phyloP scores from a whole-genome alignment of 176 grass and related monocot genomes.

The Lolium rigidum region DNA sequence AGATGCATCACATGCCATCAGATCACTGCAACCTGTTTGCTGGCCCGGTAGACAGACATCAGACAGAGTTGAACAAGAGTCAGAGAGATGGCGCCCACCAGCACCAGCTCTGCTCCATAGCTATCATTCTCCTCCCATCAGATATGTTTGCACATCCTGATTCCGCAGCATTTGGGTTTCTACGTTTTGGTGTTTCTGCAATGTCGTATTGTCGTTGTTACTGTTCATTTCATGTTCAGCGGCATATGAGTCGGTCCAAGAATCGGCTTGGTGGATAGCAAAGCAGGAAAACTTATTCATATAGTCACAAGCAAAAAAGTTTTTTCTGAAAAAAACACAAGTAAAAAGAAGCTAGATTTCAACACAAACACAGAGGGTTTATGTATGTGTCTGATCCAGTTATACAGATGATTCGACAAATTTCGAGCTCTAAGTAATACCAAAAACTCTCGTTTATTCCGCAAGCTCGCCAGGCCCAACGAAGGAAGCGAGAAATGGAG shows the following conservation, averaged over 20 bases:
- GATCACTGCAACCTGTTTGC: slow-evolving; percentile 32
- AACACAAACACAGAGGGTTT: slow-evolving; percentile 37
- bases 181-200: neutral
- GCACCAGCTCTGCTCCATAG: neutral
- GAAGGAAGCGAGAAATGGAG: slow-evolving; percentile 34
- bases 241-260: neutral
- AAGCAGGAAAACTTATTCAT: neutral
- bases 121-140: neutral
- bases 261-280: neutral
- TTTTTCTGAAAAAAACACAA: neutral
- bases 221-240: slow-evolving; percentile 8
- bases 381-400: slow-evolving; percentile 42
- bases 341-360: neutral
- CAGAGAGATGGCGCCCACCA: slow-evolving; percentile 8
- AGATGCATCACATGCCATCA: slow-evolving; percentile 29
- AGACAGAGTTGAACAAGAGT: slow-evolving; percentile 1
- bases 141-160: slow-evolving; percentile 15
- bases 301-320: neutral
- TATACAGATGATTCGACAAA: slow-evolving; percentile 59
- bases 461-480: slow-evolving; percentile 31
- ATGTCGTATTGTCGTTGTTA: neutral
- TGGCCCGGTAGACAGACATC: slow-evolving; percentile 16
- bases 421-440: slow-evolving; percentile 53
- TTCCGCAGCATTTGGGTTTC: neutral
- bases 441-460: slow-evolving; percentile 62